Evolutionary conservation across 768 basidiomycete species (phyloP), one percentile per base, ranked within the genome.

Genomic region (Boletus subcaerulescens): DNA sequence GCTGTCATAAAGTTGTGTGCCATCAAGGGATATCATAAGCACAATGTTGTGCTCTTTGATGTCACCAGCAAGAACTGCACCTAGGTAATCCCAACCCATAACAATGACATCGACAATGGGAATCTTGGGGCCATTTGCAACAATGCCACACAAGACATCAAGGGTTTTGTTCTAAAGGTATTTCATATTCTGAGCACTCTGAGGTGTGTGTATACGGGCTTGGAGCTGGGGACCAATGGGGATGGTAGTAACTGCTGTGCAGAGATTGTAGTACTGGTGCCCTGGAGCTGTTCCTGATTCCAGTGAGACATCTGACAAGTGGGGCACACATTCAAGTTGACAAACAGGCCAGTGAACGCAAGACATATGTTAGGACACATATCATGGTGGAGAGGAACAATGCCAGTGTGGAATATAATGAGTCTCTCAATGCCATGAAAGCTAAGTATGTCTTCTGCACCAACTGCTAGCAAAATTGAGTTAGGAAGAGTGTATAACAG

Each of bases 321-420:
- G 0, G 60, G 60, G 50, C 78, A 81, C 0, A 15, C 3, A 0
- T 73, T 62, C 0, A 70, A 52, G 1, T 66, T 18, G 0, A 47
- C 44, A 15, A 66, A 76, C 0, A 74, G 75, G 0, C 79, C 75
- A 0, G 73, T 76, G 51, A 65, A 80, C 2, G 71, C 73, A n/a
- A 70, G 33, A 55, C 79, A 80, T 0, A 69, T 67, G 10, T 77
- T 71, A 0, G 66, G 55, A 41, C 78, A 81, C 76, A 80, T 80
- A 52, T 79, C 70, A 11, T 70, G 53, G 0, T 45, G 11, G 1
- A 79, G 46, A 0, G 72, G 50, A 12, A 67, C 55, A 7, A 81
- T 62, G 0, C 79, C 74, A 4, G 53, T 55, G 12, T 48, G 13
- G 1, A 5, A 45, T 1, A 13, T 7, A 13, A 55, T 39, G 12